These are phyloP conservation scores for Atkinsonella hypoxylon DNA, from an alignment of 2,329 filamentous ascomycete genomes.

Conservation along the genomic window DNA sequence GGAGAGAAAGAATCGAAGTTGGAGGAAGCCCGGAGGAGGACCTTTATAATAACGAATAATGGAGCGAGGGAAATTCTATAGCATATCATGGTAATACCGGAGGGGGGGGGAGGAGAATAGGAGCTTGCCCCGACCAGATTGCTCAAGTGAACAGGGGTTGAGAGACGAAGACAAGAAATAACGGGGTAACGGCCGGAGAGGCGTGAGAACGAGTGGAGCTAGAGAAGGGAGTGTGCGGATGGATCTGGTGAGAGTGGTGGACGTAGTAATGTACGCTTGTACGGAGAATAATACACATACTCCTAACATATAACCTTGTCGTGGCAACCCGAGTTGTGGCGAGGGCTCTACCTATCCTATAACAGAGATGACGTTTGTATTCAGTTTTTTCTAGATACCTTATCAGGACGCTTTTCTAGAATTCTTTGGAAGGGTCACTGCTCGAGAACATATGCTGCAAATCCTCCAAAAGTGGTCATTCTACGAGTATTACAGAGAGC, in stretches of 20 bases:
- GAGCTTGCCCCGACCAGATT: not conserved
- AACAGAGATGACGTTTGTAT: no score
- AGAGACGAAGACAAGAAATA: not conserved
- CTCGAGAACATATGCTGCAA: no score
- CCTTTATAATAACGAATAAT: conserved; percentile 39
- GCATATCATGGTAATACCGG: conserved; percentile 9
- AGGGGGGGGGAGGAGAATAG: conserved; percentile 9
- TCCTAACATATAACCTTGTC: no score
- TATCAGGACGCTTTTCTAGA: no score
- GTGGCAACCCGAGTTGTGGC: no score
- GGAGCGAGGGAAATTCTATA: conserved; percentile 9
- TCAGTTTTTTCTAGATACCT: no score
- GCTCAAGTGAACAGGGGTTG: conserved; percentile 6
- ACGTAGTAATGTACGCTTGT: not conserved
- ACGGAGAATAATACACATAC: no score
- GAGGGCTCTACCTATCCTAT: no score
- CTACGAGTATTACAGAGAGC: no score
- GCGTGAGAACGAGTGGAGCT: not conserved
- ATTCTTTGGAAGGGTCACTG: no score
- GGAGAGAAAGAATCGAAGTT: conserved; percentile 19
- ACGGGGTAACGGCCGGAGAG: conserved; percentile 4
- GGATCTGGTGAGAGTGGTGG: not conserved
- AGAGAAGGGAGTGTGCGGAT: not conserved
- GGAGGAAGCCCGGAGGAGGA: conserved; percentile 25
- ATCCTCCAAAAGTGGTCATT: no score